Evolutionary conservation across 148 eudicot genomes (phyloP), one percentile per base, ranked within the genome.

Genomic region (Diospyros lotus): DNA sequence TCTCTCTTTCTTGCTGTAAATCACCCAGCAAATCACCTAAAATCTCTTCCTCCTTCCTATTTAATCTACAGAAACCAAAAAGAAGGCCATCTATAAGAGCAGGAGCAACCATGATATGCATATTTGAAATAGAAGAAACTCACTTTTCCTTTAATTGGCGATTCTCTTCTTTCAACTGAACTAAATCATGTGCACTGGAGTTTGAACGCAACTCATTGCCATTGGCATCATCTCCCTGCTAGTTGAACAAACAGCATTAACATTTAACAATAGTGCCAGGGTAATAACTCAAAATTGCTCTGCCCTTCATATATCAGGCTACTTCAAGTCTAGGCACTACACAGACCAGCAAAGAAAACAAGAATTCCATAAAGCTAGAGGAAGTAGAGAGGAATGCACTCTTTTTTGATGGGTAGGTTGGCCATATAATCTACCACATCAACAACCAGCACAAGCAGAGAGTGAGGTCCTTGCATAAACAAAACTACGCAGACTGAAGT

Each of bases 131-230:
- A 42, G 43, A 18, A 59, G 45, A 15, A 64, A 45, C 62, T 55
- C 45, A 83, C 97, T 89, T 86, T 75, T 84, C 89, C 81, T 67
- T 88, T 53, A 89, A 83, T 58, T 76, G 76, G 10, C 65, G 76
- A 72, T 88, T 89, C 76, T 88, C 97, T 55, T 83, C 83, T 71
- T 82, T 82, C 85, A 90, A 79, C 74, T 59, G 76, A n/a, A 84
- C 82, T 66, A 85, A 71, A 64, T 66, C 73, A 4, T 46, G 73
- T 45, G 66, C 50, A 73, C 69, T 73, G 56, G 77, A 63, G 59
- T 9, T 51, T 72, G 79, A 73, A 56, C 70, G 51, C 52, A 41
- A 62, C 59, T 45, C 71, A 54, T 71, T 81, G 69, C 69, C 79
- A 76, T 12, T 60, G 8, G 52, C 58, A 74, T 43, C 75, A 66